These are phyloP conservation scores for Geoglossum glabrum DNA, from an alignment of 495 filamentous ascomycete species.

Conservation along the genomic window DNA sequence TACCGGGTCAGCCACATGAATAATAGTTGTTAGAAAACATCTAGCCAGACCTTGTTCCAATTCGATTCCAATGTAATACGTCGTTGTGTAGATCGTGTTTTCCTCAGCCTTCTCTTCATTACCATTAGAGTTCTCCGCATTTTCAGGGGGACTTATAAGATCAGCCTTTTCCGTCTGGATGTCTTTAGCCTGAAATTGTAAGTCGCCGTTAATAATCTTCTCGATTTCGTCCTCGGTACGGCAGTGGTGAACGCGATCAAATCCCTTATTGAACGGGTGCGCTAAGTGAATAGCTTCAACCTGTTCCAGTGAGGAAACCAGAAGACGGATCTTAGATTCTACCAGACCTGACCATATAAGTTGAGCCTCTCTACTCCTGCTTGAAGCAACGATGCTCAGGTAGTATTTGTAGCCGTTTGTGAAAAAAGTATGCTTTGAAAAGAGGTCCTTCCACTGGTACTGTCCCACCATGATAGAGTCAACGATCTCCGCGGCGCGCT, in stretches of 20 bases:
- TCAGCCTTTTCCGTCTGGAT: constrained; percentile 39
- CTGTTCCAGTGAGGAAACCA: constrained; percentile 63
- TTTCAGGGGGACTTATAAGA: constrained; percentile 29
- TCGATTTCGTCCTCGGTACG: constrained; percentile 48
- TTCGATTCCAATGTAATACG: constrained; percentile 74
- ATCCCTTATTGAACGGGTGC: constrained; percentile 83
- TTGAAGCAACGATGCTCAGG: constrained; percentile 68
- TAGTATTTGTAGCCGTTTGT: constrained; percentile 87
- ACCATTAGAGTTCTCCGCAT: constrained; percentile 7
- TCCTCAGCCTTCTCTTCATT: constrained; percentile 13
- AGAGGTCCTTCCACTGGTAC: constrained; percentile 68
- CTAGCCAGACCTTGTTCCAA: constrained; percentile 37
- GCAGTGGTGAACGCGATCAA: constrained; percentile 60
- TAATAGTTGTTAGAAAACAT: constrained; percentile 8
- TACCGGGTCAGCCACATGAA: constrained; percentile 12
- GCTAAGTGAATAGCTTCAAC: constrained; percentile 56
- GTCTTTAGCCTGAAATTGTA: constrained; percentile 43
- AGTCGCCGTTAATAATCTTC: constrained; percentile 47
- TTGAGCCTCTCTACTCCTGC: constrained; percentile 67
- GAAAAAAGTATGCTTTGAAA: constrained; percentile 78
- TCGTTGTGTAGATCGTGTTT: constrained; percentile 56
- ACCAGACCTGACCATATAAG: constrained; percentile 77
- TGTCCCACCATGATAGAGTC: constrained; percentile 59
- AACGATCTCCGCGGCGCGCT: constrained; percentile 57
- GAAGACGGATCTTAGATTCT: constrained; percentile 72